Evolutionary conservation across 1,284 basidiomycete genomes (phyloP), one percentile per base, ranked within the genome.

Genomic region (Ceratobasidium sp.): DNA sequence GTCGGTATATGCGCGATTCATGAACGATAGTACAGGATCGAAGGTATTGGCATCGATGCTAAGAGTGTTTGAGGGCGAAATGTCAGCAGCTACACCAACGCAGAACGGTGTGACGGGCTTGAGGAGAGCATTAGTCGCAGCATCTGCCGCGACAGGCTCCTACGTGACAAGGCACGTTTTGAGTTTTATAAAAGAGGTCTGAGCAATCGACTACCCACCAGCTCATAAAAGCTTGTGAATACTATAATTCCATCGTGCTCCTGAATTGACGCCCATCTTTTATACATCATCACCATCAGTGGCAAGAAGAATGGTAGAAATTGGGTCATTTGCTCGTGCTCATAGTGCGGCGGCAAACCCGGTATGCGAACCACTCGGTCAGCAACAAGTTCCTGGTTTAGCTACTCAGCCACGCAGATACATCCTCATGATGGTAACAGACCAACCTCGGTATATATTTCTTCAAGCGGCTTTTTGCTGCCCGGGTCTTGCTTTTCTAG

Each of bases 261-360:
- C n/a, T 50, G 13, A 1, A 50, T 6, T 17, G 48, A 50, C 4
- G 17, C 48, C 48, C 48, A 50, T 20, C 48, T 6, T 20, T 50
- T 50, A 50, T 50, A 20, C 48, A 50, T 50, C 15, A 20, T 15
- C 15, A 50, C 15, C 15, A 50, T 50, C 15, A 50, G 17, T 6
- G 48, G 48, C 17, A 50, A 50, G n/a, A 50, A 5, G 26, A 20
- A 23, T 2, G 70, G 42, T 6, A 73, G 12, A 2, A 48, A 33
- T 13, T 73, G 70, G 26, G 59, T 57, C 5, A 73, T 20, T 20
- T 50, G 42, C n/a, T 73, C 70, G 15, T 62, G 59, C 70, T 73
- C 70, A 38, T 73, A 62, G 48, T 62, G 42, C 3, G 59, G 28
- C 6, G 70, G 70, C 26, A 73, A 42, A 12, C 70, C 70, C 0